Conservation (phyloP, 2,329 filamentous ascomycete species). For the Macroventuria anomochaeta region DNA sequence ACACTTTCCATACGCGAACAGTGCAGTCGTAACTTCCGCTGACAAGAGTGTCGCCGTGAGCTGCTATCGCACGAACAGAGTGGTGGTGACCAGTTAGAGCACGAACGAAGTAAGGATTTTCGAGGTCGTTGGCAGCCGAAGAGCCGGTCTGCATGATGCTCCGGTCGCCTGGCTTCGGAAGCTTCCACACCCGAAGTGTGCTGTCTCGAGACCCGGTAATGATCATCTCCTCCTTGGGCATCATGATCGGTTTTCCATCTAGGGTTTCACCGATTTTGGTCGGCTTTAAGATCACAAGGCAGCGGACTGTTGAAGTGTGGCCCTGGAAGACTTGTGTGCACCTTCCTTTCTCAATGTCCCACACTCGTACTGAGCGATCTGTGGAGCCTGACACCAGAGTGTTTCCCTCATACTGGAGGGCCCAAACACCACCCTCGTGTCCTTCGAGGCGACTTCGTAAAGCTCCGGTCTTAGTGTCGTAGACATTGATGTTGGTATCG, state of each 20-base stretch:
- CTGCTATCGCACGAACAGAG: conserved; percentile 94
- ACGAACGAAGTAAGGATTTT: conserved; percentile 94
- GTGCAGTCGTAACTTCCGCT: conserved; percentile 97
- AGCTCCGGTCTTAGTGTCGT: conserved; percentile 93
- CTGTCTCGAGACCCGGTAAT: conserved; percentile 97
- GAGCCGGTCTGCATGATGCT: conserved; percentile 81
- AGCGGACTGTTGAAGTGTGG: conserved; percentile 95
- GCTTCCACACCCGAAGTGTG: conserved; percentile 90
- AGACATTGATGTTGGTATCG: conserved; percentile 96
- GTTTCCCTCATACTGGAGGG: conserved; percentile 94
- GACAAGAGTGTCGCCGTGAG: conserved; percentile 92
- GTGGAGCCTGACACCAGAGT: conserved; percentile 95
- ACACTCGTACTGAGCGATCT: conserved; percentile 96
- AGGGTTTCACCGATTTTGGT: conserved; percentile 74
- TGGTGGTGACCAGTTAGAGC: conserved; percentile 86
- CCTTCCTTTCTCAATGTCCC: conserved; percentile 92
- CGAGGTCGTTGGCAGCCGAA: conserved; percentile 73
- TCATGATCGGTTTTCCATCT: conserved; percentile 79
- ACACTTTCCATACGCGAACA: conserved; percentile 96
- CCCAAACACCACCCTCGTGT: conserved; percentile 97
- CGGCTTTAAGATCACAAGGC: conserved; percentile 91
- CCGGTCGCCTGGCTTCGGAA: conserved; percentile 80
- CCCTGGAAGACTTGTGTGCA: conserved; percentile 97
- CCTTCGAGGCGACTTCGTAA: conserved; percentile 83
- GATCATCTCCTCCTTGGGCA: conserved; percentile 92